Evolutionary conservation across 148 eudicot species (phyloP), one percentile per base, ranked within the genome.

Genomic region (Nepenthes gracilis): DNA sequence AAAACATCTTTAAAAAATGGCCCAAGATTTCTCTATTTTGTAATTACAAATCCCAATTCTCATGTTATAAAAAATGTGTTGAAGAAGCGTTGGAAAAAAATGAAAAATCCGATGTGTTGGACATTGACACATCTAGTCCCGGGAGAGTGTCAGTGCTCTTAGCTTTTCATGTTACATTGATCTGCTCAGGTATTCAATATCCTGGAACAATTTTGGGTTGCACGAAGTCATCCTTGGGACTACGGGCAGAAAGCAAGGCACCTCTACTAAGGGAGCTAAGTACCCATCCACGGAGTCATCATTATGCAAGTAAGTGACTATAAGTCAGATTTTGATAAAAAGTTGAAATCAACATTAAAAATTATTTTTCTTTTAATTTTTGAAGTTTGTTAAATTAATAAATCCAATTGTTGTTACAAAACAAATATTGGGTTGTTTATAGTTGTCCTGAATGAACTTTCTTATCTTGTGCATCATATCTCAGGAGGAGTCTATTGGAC

Each of bases 231-330:
- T 89, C 66, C 86, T 93, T 58, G 99, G 99, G 55, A 93, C 89
- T 9, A 93, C 96, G 48, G 99, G 98, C 43, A 81, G 99, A 74
- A 88, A 84, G 75, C 96, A 93, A 64, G 99, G 99, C 35, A 89
- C 96, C 65, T 88, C 99, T 69, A 80, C 85, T 13, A 88, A 93
- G 78, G 99, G 92, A 55, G 90, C 96, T 33, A 35, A 77, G 37
- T 81, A 57, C 67, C 89, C 96, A 53, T 84, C 95, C 52, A 86
- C 96, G 2, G 80, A 86, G 70, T 84, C 96, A 69, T 76, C 86
- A 62, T 69, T 88, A 73, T 93, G 99, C 99, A 93, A 91, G 97
- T 91, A 81, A 68, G 75, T 62, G 11, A 55, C 58, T 32, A 33
- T 49, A 2, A 49, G 6, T 49, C 10, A 49, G 11, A 11, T 49